These are phyloP conservation scores for Saccharomycopsis lassenensis DNA, from an alignment of 805 yeast genomes.

Conservation along the genomic window DNA sequence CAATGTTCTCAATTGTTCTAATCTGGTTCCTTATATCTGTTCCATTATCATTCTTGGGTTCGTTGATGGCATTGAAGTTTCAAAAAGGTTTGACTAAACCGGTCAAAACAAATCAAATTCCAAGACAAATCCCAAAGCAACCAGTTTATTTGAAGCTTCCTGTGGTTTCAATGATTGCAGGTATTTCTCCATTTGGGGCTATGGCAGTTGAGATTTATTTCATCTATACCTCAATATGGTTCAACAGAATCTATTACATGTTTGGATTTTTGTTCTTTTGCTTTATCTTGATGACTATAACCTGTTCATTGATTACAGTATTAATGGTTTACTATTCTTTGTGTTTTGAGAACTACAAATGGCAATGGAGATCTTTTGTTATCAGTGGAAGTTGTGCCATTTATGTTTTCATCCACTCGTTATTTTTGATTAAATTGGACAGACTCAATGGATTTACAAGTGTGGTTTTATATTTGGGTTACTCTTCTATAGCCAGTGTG, in stretches of 20 bases:
- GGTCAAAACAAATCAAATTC: constrained; percentile 88
- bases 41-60: constrained; percentile 79
- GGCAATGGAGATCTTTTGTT: constrained; percentile 93
- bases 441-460: constrained; percentile 67
- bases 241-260: constrained; percentile 89
- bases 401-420: constrained; percentile 77
- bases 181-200: constrained; percentile 90
- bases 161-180: constrained; percentile 65
- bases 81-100: constrained; percentile 49
- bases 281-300: constrained; percentile 67
- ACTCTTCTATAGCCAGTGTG: constrained; percentile 60
- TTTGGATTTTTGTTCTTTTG: constrained; percentile 93
- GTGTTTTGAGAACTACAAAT: constrained; percentile 84
- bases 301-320: constrained; percentile 71
- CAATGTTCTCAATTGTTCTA: constrained; percentile 67
- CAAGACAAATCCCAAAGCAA: constrained; percentile 90
- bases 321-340: constrained; percentile 74
- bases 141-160: constrained; percentile 68
- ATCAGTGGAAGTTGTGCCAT: constrained; percentile 83
- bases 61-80: constrained; percentile 58
- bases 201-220: constrained; percentile 92
- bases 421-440: constrained; percentile 54
- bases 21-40: constrained; percentile 82
- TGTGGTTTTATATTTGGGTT: constrained; percentile 70
- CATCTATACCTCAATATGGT: constrained; percentile 87